Evolutionary conservation across 2,329 filamentous ascomycete species (phyloP).

Genomic region (Pseudogymnoascus sp.): DNA sequence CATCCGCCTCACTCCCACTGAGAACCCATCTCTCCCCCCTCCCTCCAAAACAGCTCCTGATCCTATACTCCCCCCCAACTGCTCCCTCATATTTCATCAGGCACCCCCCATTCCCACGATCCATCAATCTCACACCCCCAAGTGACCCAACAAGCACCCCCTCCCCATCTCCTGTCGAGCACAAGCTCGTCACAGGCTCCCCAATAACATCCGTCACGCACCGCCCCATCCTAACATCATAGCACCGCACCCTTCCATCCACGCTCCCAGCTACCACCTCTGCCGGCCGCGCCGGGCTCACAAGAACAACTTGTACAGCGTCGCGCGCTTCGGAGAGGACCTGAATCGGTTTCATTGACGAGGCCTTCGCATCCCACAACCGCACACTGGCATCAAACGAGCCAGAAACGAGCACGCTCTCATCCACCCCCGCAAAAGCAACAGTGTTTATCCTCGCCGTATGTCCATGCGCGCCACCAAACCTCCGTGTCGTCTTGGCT

Average conservation of each 20-base stretch:
- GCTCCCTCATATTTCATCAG: conserved; percentile 61
- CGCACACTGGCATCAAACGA: conserved; percentile 69
- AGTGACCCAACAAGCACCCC: conserved; percentile 66
- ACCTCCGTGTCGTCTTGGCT: conserved; percentile 68
- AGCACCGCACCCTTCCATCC: conserved; percentile 71
- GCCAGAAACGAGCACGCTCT: conserved; percentile 63
- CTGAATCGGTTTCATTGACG: conserved; percentile 58
- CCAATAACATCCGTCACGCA: conserved; percentile 64
- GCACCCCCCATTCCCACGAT: conserved; percentile 64
- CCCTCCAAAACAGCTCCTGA: conserved; percentile 50
- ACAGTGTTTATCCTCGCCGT: conserved; percentile 63
- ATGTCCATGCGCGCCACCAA: conserved; percentile 46
- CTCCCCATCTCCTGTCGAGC: conserved; percentile 62
- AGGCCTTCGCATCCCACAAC: conserved; percentile 61
- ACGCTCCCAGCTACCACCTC: conserved; percentile 71
- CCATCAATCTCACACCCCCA: conserved; percentile 69
- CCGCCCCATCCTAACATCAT: conserved; percentile 73
- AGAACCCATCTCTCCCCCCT: conserved; percentile 66
- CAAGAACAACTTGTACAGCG: conserved; percentile 37
- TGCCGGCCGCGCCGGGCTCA: conserved; percentile 2
- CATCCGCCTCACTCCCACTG: conserved; percentile 64
- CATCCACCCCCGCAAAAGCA: conserved; percentile 67
- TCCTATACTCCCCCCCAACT: conserved; percentile 31
- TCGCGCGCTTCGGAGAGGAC: conserved; percentile 66
- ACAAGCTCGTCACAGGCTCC: conserved; percentile 66